Conservation (phyloP, 2,329 filamentous ascomycete species). For the Penicillium aurantiogriseum region DNA sequence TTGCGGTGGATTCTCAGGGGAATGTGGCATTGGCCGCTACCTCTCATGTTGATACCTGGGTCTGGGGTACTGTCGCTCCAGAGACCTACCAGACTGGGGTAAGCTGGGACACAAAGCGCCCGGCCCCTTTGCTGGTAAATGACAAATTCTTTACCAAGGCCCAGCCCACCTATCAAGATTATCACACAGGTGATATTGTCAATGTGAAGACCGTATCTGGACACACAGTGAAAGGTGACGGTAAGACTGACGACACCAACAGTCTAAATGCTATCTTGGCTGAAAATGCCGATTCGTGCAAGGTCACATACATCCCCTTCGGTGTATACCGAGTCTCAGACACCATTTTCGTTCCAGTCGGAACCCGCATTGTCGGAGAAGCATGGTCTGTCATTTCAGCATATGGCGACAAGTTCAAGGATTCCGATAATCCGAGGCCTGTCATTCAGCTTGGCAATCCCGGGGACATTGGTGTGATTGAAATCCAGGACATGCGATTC, state of each 20-base stretch:
- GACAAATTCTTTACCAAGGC: constrained; percentile 44
- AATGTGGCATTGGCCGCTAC: constrained; percentile 18
- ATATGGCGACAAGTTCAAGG: constrained; percentile 48
- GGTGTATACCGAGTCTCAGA: constrained; percentile 45
- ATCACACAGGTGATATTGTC: constrained; percentile 42
- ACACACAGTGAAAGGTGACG: constrained; percentile 45
- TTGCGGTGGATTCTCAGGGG: constrained; percentile 30
- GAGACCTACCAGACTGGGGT: constrained; percentile 33
- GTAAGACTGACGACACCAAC: constrained; percentile 40
- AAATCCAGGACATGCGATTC: constrained; percentile 55
- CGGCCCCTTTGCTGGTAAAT: constrained; percentile 32
- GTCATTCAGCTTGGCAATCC: constrained; percentile 53
- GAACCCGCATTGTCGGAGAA: constrained; percentile 55
- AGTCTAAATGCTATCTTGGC: constrained; percentile 37
- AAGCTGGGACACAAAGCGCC: constrained; percentile 31
- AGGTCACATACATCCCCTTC: constrained; percentile 34
- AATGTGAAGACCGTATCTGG: constrained; percentile 48
- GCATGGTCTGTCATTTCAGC: constrained; percentile 54
- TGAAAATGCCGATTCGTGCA: constrained; percentile 30
- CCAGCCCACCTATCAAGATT: constrained; percentile 48
- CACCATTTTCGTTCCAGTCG: constrained; percentile 48
- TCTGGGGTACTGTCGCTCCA: constrained; percentile 34
- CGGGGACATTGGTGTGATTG: constrained; percentile 51
- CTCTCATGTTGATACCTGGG: constrained; percentile 30
- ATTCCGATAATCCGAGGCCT: constrained; percentile 45